These are phyloP conservation scores for Backusella circina DNA, from an alignment of 192 early-diverging fungal genomes.

Conservation along the genomic window DNA sequence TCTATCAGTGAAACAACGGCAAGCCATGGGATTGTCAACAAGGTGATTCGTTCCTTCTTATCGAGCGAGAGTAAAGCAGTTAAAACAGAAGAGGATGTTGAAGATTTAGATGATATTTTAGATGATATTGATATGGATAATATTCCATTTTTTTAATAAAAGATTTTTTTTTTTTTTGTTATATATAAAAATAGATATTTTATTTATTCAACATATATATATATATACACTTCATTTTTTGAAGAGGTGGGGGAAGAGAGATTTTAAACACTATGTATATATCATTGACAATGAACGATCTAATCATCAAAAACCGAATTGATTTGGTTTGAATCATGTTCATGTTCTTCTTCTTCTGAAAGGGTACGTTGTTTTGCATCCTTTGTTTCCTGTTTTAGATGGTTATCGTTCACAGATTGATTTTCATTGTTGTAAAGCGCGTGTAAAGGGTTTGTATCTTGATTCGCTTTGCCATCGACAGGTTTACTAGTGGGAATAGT, in stretches of 20 bases:
- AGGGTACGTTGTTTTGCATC: background rate
- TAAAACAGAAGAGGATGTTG: background rate
- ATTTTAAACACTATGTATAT: background rate
- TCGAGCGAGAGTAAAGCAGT: background rate
- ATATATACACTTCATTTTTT: background rate
- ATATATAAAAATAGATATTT: background rate
- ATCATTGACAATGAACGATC: too few relatives aligned
- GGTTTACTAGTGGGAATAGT: background rate
- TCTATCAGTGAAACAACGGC: background rate
- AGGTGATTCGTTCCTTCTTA: conserved; percentile 18
- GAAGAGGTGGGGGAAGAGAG: background rate
- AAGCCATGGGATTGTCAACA: conserved; percentile 4
- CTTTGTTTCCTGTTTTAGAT: background rate
- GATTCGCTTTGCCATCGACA: background rate
- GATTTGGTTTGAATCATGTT: background rate
- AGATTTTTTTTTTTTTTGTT: too few relatives aligned
- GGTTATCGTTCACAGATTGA: background rate
- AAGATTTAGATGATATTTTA: conserved; percentile 10
- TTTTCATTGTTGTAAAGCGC: conserved; percentile 18
- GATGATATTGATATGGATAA: conserved; percentile 22
- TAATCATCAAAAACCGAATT: conserved; percentile 17
- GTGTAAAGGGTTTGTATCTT: conserved; percentile 9
- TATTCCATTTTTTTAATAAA: conserved; percentile 18
- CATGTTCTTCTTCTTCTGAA: background rate
- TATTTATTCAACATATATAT: background rate